phyloP scores from a whole-genome alignment of 768 basidiomycete genomes.

The Postia placenta region DNA sequence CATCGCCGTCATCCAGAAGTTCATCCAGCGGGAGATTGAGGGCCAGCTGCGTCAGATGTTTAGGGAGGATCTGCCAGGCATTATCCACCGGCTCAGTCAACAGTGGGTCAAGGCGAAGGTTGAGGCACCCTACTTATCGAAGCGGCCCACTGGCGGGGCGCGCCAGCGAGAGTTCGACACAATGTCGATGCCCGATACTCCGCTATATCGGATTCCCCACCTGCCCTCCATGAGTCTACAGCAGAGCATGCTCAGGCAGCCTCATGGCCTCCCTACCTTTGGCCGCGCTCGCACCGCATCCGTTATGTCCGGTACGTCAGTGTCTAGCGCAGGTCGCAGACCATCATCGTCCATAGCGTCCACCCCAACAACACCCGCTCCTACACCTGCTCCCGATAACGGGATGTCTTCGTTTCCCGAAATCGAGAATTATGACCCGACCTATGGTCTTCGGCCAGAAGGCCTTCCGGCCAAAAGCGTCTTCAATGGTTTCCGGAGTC shows the following conservation, averaged over 20 bases:
- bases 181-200: slow-evolving; percentile 14
- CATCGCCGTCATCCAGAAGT: slow-evolving; percentile 95
- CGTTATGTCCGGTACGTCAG: slow-evolving; percentile 9
- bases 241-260: slow-evolving; percentile 4
- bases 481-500: slow-evolving; percentile 70
- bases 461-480: slow-evolving; percentile 80
- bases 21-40: slow-evolving; percentile 96
- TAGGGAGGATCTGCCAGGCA: slow-evolving; percentile 91
- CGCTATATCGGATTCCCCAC: slow-evolving; percentile 13
- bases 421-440: slow-evolving; percentile 90
- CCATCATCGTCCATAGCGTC: slow-evolving; percentile 11
- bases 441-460: slow-evolving; percentile 92
- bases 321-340: slow-evolving; percentile 18
- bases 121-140: slow-evolving; percentile 80
- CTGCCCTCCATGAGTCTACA: slow-evolving; percentile 13
- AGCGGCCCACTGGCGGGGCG: slow-evolving; percentile 33
- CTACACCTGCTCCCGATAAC: slow-evolving; percentile 19
- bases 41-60: slow-evolving; percentile 98
- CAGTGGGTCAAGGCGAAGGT: slow-evolving; percentile 95
- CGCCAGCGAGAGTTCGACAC: slow-evolving; percentile 12
- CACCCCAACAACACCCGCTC: slow-evolving; percentile 22
- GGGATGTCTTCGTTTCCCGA: slow-evolving; percentile 41
- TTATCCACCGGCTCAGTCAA: slow-evolving; percentile 93
- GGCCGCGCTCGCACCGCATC: slow-evolving; percentile 18
- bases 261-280: neutral